These are phyloP conservation scores for Ilex asprella DNA, from an alignment of 257 asterid species.

Conservation along the genomic window DNA sequence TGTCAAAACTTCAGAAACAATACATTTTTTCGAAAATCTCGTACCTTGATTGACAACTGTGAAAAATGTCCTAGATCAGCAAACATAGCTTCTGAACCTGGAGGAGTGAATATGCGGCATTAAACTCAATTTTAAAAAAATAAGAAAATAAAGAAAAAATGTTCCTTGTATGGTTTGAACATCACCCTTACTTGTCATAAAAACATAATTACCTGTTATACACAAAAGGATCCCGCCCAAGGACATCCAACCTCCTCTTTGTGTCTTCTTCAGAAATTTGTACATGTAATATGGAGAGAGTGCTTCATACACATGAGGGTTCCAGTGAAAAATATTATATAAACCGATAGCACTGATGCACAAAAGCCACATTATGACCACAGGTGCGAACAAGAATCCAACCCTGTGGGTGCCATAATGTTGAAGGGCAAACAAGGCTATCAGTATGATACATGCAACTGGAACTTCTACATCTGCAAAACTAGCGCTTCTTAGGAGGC, in stretches of 20 bases:
- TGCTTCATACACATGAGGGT: constrained; percentile 74
- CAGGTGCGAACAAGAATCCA: constrained; percentile 96
- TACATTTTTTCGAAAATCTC: not conserved
- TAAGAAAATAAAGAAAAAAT: not conserved
- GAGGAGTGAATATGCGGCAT: constrained; percentile 5
- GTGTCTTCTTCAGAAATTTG: constrained; percentile 79
- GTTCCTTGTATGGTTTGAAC: not conserved
- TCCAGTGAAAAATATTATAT: constrained; percentile 76
- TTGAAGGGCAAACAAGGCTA: constrained; percentile 89
- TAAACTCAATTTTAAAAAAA: constrained; percentile 8
- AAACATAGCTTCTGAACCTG: constrained; percentile 99
- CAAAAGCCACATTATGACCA: constrained; percentile 79
- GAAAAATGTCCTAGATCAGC: constrained; percentile 98
- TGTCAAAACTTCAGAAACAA: not conserved
- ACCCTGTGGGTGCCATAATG: constrained; percentile 98
- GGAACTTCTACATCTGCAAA: constrained; percentile 93
- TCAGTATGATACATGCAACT: constrained; percentile 70
- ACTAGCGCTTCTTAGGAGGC: constrained; percentile 19
- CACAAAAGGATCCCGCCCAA: constrained; percentile 87
- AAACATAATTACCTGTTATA: constrained; percentile 57
- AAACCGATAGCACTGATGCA: constrained; percentile 80
- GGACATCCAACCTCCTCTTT: constrained; percentile 84
- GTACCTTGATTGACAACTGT: constrained; percentile 81
- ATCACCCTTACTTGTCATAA: too few relatives aligned
- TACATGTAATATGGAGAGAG: constrained; percentile 87